These are phyloP conservation scores for Trichoderma asperelloides DNA, from an alignment of 495 filamentous ascomycete genomes.

Conservation along the genomic window DNA sequence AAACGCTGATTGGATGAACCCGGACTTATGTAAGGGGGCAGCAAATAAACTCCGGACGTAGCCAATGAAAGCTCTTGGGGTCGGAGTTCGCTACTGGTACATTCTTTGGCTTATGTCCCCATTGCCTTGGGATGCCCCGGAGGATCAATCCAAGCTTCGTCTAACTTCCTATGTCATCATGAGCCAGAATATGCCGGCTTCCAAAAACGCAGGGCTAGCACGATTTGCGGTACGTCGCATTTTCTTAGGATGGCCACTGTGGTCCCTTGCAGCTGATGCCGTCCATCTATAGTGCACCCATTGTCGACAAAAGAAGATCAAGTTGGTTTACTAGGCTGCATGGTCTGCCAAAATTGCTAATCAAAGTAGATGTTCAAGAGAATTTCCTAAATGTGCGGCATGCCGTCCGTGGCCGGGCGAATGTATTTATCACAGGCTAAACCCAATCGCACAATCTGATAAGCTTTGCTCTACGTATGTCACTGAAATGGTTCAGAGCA, in stretches of 20 bases:
- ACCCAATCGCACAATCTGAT: neutral
- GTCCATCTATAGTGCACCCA: slow-evolving; percentile 13
- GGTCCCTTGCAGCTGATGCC: neutral
- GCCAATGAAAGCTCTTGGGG: slow-evolving; percentile 49
- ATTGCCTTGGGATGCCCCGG: neutral
- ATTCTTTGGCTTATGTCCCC: neutral
- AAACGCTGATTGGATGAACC: slow-evolving; percentile 70
- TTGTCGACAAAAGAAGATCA: slow-evolving; percentile 20
- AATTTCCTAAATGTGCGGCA: slow-evolving; percentile 19
- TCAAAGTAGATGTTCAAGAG: slow-evolving; percentile 15
- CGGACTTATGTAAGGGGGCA: slow-evolving; percentile 83
- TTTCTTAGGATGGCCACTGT: neutral
- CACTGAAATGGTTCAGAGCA: neutral
- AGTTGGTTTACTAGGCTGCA: slow-evolving; percentile 10
- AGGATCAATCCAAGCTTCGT: neutral
- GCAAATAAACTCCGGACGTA: slow-evolving; percentile 26
- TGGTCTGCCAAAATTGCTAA: neutral
- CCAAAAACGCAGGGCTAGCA: neutral
- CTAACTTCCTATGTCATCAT: neutral
- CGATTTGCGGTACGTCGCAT: neutral
- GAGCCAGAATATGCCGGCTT: neutral
- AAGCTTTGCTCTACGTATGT: neutral
- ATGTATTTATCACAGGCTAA: slow-evolving; percentile 16
- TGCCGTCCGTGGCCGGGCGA: slow-evolving; percentile 19
- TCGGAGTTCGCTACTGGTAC: slow-evolving; percentile 31